Conservation (phyloP, 164 flowering plant species). For the Piper betle region DNA sequence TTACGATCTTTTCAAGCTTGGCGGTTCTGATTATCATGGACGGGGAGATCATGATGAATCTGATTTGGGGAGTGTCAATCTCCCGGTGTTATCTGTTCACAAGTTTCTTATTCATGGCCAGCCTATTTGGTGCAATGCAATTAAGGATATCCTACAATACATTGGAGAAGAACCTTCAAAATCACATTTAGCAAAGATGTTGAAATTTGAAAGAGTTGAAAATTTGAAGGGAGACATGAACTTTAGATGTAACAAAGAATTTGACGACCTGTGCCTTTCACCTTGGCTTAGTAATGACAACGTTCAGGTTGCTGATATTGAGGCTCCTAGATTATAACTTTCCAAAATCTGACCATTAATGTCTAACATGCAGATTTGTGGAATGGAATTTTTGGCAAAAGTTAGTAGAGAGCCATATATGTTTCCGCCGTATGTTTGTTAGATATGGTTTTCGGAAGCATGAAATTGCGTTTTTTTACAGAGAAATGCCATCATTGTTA, state of each 20-base stretch:
- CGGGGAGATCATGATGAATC: constrained; percentile 65
- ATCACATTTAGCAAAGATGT: constrained; percentile 30
- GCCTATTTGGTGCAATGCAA: constrained; percentile 74
- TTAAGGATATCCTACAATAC: constrained; percentile 29
- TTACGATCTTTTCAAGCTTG: constrained; percentile 65
- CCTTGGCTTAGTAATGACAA: constrained; percentile 67
- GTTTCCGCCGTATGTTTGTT: too few relatives aligned
- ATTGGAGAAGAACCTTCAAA: constrained; percentile 59
- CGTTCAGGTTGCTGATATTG: constrained; percentile 38
- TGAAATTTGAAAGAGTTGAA: constrained; percentile 30
- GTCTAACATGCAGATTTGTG: too few relatives aligned
- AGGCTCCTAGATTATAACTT: constrained; percentile 38
- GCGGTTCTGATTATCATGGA: constrained; percentile 94
- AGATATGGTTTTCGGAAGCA: too few relatives aligned
- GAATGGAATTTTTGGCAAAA: too few relatives aligned
- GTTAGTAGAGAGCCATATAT: too few relatives aligned
- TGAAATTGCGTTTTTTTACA: too few relatives aligned
- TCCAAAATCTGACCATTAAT: constrained; percentile 8
- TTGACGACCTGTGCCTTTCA: constrained; percentile 39
- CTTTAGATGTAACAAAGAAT: constrained; percentile 22
- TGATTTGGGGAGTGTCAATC: constrained; percentile 69
- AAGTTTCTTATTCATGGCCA: constrained; percentile 72
- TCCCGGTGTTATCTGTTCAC: constrained; percentile 44
- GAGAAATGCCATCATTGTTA: too few relatives aligned
- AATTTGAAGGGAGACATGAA: constrained; percentile 17